phyloP scores from a whole-genome alignment of 139 green algal species.

The Closterium sp. region DNA sequence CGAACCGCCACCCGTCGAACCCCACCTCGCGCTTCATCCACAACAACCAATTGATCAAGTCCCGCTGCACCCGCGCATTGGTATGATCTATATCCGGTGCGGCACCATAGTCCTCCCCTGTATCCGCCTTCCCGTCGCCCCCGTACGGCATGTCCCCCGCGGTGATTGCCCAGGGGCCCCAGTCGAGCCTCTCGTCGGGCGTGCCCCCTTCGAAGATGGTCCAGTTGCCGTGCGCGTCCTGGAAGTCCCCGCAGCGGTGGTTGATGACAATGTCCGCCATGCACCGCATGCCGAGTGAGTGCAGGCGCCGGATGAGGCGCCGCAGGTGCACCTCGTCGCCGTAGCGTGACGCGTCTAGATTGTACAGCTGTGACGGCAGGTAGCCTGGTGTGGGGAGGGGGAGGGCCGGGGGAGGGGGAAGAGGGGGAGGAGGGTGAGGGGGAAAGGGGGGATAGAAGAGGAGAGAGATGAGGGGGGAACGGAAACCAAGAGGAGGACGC shows the following conservation, averaged over 20 bases:
- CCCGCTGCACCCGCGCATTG: constrained; percentile 68
- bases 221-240: constrained; percentile 51
- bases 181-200: constrained; percentile 62
- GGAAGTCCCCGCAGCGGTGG: constrained; percentile 56
- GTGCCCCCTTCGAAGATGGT: constrained; percentile 50
- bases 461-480: too few species aligned
- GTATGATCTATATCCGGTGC: constrained; percentile 88
- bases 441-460: too few species aligned
- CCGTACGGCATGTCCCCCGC: constrained; percentile 69
- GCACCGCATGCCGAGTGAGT: constrained; percentile 36
- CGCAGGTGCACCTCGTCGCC: constrained; percentile 50
- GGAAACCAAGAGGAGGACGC: too few species aligned
- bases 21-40: constrained; percentile 66
- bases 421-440: too few species aligned
- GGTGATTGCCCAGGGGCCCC: constrained; percentile 78
- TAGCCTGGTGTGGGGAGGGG: constrained; percentile 39
- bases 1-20: constrained; percentile 62
- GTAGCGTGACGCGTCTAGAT: constrained; percentile 56
- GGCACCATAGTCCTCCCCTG: constrained; percentile 67
- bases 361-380: constrained; percentile 57
- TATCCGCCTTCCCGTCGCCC: constrained; percentile 52
- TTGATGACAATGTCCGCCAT: constrained; percentile 66
- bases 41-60: constrained; percentile 74
- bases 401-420: too few species aligned
- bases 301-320: constrained; percentile 36